Evolutionary conservation across 2,329 filamentous ascomycete genomes (phyloP), one percentile per base, ranked within the genome.

Genomic region (Xylaria polymorpha): DNA sequence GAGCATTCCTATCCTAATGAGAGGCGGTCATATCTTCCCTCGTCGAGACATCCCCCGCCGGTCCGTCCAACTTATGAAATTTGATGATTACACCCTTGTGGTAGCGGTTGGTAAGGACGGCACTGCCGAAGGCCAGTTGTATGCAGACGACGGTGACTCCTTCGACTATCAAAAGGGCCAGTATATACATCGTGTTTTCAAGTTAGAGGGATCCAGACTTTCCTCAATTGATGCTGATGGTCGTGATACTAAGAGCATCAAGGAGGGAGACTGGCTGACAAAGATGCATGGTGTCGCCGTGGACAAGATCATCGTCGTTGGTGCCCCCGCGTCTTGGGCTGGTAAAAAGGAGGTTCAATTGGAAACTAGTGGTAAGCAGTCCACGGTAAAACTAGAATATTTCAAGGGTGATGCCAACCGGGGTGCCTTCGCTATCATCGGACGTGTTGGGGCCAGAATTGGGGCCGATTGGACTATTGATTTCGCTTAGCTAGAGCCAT

Each of bases 71-170:
- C 85, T 98, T 55, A 98, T 98, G 96, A 92, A 89, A 76, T 97
- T 90, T 80, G 96, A 99, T 79, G 94, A 97, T 48, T 97, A 97
- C 83, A 99, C 96, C 0, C 88, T 99, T 1, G 90, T 99, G 1
- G 85, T 98, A 2, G 87, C 88, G 0, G 84, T 97, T 18, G 85
- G 88, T 73, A 88, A 89, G 73, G 85, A 87, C 39, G 90, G 91
- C 62, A 88, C 77, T 5, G 94, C 95, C 0, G 87, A 91, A 57
- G 96, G 96, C 35, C 91, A 92, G 58, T 83, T 99, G 8, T 99
- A 99, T 77, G 85, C 94, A 37, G 96, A 99, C 77, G 96, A 99
- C 73, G 96, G 96, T 57, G 94, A 98, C 81, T 92, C 92, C 0
- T 99, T 94, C 74, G 94, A 97, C 64, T 94, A 93, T 78, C 85